These are phyloP conservation scores for Luzula sylvatica DNA, from an alignment of 176 grass and related monocot species.

Conservation along the genomic window DNA sequence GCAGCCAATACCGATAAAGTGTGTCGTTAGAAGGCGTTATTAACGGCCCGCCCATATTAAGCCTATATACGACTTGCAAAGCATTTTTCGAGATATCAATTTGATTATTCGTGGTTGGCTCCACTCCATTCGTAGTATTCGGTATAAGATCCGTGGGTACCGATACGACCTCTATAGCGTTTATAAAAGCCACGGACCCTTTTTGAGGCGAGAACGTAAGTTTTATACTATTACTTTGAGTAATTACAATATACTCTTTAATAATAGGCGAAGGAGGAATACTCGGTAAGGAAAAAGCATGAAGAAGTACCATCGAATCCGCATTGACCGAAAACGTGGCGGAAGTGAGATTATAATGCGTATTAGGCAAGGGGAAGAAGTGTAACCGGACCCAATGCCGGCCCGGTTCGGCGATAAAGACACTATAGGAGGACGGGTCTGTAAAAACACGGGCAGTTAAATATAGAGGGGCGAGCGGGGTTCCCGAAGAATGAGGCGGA, in stretches of 20 bases:
- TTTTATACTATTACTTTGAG: slow-evolving; percentile 43
- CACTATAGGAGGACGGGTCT: slow-evolving; percentile 71
- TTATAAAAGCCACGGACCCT: slow-evolving; percentile 69
- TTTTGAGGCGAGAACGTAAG: slow-evolving; percentile 62
- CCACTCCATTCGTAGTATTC: slow-evolving; percentile 39
- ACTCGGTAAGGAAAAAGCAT: slow-evolving; percentile 63
- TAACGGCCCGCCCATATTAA: slow-evolving; percentile 59
- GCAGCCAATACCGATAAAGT: slow-evolving; percentile 51
- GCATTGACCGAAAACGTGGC: slow-evolving; percentile 60
- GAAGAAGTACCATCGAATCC: slow-evolving; percentile 72
- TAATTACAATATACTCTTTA: slow-evolving; percentile 56
- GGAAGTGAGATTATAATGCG: slow-evolving; percentile 64
- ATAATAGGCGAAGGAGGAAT: slow-evolving; percentile 41
- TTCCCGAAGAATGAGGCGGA: slow-evolving; percentile 14
- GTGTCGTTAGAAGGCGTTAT: slow-evolving; percentile 64
- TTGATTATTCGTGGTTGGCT: slow-evolving; percentile 17
- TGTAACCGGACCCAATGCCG: slow-evolving; percentile 80
- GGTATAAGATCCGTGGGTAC: slow-evolving; percentile 55
- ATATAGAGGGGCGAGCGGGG: slow-evolving; percentile 39
- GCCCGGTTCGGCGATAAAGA: slow-evolving; percentile 67
- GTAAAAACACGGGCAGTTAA: slow-evolving; percentile 60
- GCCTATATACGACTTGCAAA: slow-evolving; percentile 61
- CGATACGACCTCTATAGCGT: slow-evolving; percentile 74
- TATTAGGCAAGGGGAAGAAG: slow-evolving; percentile 56
- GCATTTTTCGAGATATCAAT: slow-evolving; percentile 55